Conservation (phyloP, 768 basidiomycete genomes). For the Mycena belliarum region DNA sequence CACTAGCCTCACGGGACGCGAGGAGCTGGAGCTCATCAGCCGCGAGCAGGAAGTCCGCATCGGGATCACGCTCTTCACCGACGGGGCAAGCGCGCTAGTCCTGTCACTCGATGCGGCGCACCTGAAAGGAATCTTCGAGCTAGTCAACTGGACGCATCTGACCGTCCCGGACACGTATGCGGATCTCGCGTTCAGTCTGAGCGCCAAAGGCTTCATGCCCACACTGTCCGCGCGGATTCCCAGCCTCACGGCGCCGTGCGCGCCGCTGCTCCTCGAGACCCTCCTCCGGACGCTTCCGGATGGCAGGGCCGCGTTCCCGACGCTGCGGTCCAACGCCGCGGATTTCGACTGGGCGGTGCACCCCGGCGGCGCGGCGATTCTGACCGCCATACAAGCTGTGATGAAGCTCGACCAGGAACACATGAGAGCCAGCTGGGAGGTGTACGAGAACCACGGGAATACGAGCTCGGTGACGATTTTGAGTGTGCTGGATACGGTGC, state of each 20-base stretch:
- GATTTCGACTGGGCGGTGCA: conserved; percentile 18
- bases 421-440: conserved; percentile 11
- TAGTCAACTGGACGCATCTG: conserved; percentile 9
- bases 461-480: conserved; percentile 12
- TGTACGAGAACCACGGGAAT: conserved; percentile 15
- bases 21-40: conserved; percentile 4
- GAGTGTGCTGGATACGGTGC: conserved; percentile 2
- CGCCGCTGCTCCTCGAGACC: neutral
- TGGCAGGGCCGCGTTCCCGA: neutral
- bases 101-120: neutral
- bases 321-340: neutral
- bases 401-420: conserved; percentile 2
- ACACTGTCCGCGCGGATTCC: neutral
- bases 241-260: neutral
- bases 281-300: neutral
- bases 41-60: conserved; percentile 16
- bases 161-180: conserved; percentile 6
- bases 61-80: conserved; percentile 6
- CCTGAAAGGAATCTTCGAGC: conserved; percentile 11
- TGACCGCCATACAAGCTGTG: neutral
- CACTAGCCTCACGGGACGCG: conserved; percentile 3
- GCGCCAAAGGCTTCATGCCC: neutral
- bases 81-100: conserved; percentile 10
- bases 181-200: conserved; percentile 4
- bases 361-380: conserved; percentile 6